These are phyloP conservation scores for Petrea volubilis DNA, from an alignment of 257 asterid species.

Conservation along the genomic window DNA sequence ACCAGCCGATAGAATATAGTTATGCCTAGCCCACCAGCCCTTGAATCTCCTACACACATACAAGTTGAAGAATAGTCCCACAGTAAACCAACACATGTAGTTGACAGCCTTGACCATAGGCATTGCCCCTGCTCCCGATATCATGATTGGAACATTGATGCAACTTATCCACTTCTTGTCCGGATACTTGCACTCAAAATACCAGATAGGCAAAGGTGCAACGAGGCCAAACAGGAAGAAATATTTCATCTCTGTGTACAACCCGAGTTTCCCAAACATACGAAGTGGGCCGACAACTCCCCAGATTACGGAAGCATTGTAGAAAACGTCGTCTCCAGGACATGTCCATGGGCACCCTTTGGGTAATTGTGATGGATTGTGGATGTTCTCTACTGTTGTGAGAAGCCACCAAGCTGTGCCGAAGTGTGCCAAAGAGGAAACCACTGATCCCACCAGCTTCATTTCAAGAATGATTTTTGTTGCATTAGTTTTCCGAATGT, in stretches of 20 bases:
- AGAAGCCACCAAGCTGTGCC: constrained; percentile 86
- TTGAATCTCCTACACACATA: constrained; percentile 51
- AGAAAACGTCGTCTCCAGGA: constrained; percentile 75
- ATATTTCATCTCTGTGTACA: constrained; percentile 57
- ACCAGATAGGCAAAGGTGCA: constrained; percentile 63
- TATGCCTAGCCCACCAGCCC: constrained; percentile 86
- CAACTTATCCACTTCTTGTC: constrained; percentile 58
- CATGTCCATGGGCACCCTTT: constrained; percentile 84
- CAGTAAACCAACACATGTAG: constrained; percentile 51
- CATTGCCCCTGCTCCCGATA: constrained; percentile 56
- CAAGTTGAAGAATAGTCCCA: constrained; percentile 57
- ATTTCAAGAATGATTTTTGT: background rate
- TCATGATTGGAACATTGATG: constrained; percentile 55
- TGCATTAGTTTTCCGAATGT: too few species aligned
- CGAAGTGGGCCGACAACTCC: constrained; percentile 73
- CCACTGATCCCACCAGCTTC: constrained; percentile 62
- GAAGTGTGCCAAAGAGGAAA: constrained; percentile 54
- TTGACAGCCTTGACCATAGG: constrained; percentile 61
- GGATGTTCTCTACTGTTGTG: constrained; percentile 45
- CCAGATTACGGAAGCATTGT: constrained; percentile 85
- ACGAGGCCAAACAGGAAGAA: constrained; percentile 66
- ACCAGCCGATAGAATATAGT: constrained; percentile 65
- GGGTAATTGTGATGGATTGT: constrained; percentile 45
- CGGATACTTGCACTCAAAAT: constrained; percentile 47
- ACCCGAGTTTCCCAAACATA: constrained; percentile 70